These are phyloP conservation scores for Blastocladiella emersonii DNA, from an alignment of 371 early-diverging fungal genomes.

Conservation along the genomic window DNA sequence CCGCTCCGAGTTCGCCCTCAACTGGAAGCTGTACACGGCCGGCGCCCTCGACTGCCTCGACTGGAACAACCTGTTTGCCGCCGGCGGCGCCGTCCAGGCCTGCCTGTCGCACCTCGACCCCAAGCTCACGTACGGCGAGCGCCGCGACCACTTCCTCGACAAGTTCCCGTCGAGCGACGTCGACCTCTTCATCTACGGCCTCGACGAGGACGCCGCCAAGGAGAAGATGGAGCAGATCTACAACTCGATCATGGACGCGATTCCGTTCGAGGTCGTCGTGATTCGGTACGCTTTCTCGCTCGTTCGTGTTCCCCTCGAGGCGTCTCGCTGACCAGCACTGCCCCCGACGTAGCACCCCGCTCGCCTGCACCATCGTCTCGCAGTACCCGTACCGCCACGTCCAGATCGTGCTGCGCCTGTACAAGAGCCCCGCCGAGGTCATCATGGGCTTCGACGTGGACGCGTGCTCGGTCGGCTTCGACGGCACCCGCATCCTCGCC, in stretches of 20 bases:
- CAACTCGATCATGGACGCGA: conserved; percentile 7
- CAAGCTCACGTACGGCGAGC: neutral
- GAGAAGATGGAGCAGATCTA: conserved; percentile 19
- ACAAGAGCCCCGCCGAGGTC: conserved; percentile 17
- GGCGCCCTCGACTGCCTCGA: conserved; percentile 9
- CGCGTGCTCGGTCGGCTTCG: conserved; percentile 18
- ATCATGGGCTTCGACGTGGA: conserved; percentile 24
- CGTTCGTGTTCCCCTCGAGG: too few relatives aligned
- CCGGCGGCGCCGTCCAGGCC: conserved; percentile 16
- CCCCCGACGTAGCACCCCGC: conserved; percentile 3
- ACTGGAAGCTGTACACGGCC: conserved; percentile 12
- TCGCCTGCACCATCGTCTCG: conserved; percentile 16
- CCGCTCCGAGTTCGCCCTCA: conserved; percentile 4
- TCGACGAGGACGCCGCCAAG: conserved; percentile 16
- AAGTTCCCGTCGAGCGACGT: conserved; percentile 15
- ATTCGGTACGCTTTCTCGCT: conserved; percentile 5
- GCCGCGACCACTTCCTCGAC: conserved; percentile 12
- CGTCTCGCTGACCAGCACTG: neutral
- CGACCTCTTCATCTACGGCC: conserved; percentile 23
- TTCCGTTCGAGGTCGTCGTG: conserved; percentile 15
- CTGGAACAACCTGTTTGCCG: conserved; percentile 20
- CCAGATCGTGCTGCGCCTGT: conserved; percentile 21
- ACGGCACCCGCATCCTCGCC: conserved; percentile 14
- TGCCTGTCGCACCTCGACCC: conserved; percentile 13
- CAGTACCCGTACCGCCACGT: conserved; percentile 21